Percentiles rank a stretch among this genome's conserved stretches.
Evolutionary conservation across 1,284 basidiomycete genomes (phyloP).

Genomic region (Naganishia sp.): DNA sequence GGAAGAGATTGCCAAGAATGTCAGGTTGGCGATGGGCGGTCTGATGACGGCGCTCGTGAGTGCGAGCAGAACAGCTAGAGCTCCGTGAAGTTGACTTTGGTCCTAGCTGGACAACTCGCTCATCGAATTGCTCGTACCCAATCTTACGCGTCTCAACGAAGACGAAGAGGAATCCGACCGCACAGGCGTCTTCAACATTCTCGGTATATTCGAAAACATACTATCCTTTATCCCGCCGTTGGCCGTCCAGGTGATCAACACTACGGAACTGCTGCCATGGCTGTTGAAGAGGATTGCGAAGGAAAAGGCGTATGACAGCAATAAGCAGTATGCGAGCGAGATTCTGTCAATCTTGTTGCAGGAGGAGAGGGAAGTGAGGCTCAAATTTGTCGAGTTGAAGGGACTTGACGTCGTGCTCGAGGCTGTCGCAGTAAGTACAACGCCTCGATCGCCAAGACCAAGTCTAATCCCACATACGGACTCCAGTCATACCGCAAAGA

Average conservation of each 20-base stretch:
- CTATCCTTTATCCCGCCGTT: slow-evolving; percentile 78
- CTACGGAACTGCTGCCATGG: slow-evolving; percentile 77
- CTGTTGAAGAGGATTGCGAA: slow-evolving; percentile 69
- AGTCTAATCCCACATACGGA: background rate
- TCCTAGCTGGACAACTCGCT: slow-evolving; percentile 74
- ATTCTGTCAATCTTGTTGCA: slow-evolving; percentile 86
- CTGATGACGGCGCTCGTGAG: slow-evolving; percentile 74
- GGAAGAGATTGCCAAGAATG: slow-evolving; percentile 46
- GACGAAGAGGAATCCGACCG: slow-evolving; percentile 82
- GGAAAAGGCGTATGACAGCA: slow-evolving; percentile 66
- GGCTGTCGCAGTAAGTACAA: slow-evolving; percentile 70
- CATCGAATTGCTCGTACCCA: slow-evolving; percentile 85
- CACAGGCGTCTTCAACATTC: slow-evolving; percentile 87
- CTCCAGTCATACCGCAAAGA: slow-evolving; percentile 78
- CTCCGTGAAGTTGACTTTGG: background rate
- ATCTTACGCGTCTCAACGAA: slow-evolving; percentile 73
- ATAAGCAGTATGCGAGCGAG: slow-evolving; percentile 83
- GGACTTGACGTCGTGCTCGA: slow-evolving; percentile 79
- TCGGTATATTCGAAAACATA: slow-evolving; percentile 91
- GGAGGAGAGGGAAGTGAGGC: slow-evolving; percentile 65
- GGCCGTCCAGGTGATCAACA: slow-evolving; percentile 67
- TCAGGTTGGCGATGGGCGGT: slow-evolving; percentile 61
- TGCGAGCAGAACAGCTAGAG: slow-evolving; percentile 33
- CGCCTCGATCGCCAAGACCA: background rate
- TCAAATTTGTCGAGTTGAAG: slow-evolving; percentile 66